Evolutionary conservation across 352 stramenopile genomes (phyloP).

Genomic region (Pythium vanterpoolii): DNA sequence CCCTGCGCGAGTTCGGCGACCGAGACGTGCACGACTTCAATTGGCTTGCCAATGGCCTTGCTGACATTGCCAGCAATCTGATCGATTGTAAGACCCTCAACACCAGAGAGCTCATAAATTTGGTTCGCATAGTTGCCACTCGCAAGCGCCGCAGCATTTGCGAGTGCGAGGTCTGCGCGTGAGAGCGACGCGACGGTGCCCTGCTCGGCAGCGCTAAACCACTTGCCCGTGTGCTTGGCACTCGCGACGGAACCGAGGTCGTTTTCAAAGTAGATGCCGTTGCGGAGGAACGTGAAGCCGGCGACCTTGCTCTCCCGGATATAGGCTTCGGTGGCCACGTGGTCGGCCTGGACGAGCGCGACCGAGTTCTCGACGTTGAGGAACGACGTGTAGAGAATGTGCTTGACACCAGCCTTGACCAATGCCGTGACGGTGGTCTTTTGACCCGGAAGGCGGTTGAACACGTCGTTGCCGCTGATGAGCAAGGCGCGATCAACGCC

Average conservation of each 20-base stretch:
- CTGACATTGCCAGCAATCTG: constrained; percentile 9
- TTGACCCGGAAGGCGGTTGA: background rate
- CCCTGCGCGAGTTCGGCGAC: background rate
- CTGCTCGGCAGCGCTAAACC: constrained; percentile 6
- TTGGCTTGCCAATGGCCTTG: constrained; percentile 12
- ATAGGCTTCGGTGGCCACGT: constrained; percentile 8
- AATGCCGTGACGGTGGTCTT: constrained; percentile 11
- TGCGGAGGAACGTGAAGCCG: constrained; percentile 15
- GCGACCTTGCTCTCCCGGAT: constrained; percentile 17
- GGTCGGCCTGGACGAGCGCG: background rate
- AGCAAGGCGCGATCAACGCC: constrained; percentile 22
- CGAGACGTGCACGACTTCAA: constrained; percentile 14
- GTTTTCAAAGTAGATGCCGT: constrained; percentile 13
- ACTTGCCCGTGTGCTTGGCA: constrained; percentile 11
- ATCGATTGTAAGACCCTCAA: constrained; percentile 2
- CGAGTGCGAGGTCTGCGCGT: constrained; percentile 11
- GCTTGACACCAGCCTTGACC: constrained; percentile 18
- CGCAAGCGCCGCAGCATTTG: constrained; percentile 9
- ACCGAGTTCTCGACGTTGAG: constrained; percentile 9
- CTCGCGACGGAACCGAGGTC: background rate
- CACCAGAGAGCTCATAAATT: constrained; percentile 11
- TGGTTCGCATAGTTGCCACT: constrained; percentile 11
- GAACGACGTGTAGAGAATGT: constrained; percentile 25
- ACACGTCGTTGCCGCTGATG: constrained; percentile 16
- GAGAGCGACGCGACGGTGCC: constrained; percentile 4